phyloP scores from a whole-genome alignment of 1,284 basidiomycete genomes.

The Wolfiporia cocos region DNA sequence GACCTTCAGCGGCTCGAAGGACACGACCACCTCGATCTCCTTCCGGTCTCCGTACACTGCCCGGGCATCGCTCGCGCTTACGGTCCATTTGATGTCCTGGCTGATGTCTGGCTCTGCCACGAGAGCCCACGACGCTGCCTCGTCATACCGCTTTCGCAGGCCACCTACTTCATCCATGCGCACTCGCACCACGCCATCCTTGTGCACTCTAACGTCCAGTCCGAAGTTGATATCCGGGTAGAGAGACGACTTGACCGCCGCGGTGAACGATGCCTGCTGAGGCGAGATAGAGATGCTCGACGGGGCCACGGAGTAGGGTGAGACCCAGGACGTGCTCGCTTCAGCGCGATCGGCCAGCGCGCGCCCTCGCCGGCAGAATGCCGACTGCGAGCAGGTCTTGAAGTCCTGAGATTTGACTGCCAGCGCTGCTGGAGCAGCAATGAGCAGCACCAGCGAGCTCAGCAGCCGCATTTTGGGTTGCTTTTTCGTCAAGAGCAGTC shows the following conservation, averaged over 20 bases:
- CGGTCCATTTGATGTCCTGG: slow-evolving; percentile 52
- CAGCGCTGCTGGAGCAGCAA: slow-evolving; percentile 27
- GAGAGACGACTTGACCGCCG: slow-evolving; percentile 67
- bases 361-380: slow-evolving; percentile 87
- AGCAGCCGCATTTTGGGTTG: slow-evolving; percentile 8
- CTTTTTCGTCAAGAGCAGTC: no score
- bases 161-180: slow-evolving; percentile 82
- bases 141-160: slow-evolving; percentile 79
- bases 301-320: slow-evolving; percentile 76
- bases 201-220: slow-evolving; percentile 76
- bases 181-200: slow-evolving; percentile 80
- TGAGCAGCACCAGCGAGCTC: slow-evolving; percentile 19
- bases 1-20: slow-evolving; percentile 71
- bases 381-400: slow-evolving; percentile 86
- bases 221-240: slow-evolving; percentile 81
- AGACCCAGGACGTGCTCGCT: slow-evolving; percentile 57
- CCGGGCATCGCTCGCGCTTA: slow-evolving; percentile 53
- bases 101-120: slow-evolving; percentile 60
- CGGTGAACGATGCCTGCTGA: slow-evolving; percentile 59
- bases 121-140: slow-evolving; percentile 84
- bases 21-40: slow-evolving; percentile 61
- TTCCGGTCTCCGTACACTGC: slow-evolving; percentile 52
- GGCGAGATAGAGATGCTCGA: slow-evolving; percentile 43
- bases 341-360: slow-evolving; percentile 69
- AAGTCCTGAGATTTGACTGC: slow-evolving; percentile 80